These are phyloP conservation scores for Tilletiopsis washingtonensis DNA, from an alignment of 1,284 basidiomycete genomes.

Conservation along the genomic window DNA sequence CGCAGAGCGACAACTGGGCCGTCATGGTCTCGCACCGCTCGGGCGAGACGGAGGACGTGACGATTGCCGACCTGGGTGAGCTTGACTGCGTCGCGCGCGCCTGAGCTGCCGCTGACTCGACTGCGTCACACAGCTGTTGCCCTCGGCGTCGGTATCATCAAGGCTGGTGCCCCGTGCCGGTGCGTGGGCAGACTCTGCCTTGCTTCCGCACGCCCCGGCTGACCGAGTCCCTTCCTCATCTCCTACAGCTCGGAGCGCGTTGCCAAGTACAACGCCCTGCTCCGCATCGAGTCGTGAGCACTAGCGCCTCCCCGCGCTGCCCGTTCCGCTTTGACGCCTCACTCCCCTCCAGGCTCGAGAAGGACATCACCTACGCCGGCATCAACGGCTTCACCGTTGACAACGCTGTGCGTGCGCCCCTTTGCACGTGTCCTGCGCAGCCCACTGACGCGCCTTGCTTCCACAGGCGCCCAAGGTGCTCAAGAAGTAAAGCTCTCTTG, in stretches of 20 bases:
- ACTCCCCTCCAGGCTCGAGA: no score
- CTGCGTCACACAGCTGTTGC: constrained; percentile 59
- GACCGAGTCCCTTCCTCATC: no score
- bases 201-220: no score
- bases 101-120: not conserved
- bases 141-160: constrained; percentile 89
- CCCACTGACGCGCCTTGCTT: no score
- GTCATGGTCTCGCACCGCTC: constrained; percentile 99
- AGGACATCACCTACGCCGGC: constrained; percentile 38
- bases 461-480: no score
- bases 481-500: no score
- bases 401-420: no score
- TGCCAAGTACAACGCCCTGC: constrained; percentile 58
- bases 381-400: constrained; percentile 41
- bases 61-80: constrained; percentile 77
- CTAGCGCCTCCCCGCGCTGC: no score
- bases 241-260: no score
- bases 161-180: constrained; percentile 92
- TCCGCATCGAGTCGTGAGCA: constrained; percentile 45
- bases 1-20: constrained; percentile 95
- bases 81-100: not conserved
- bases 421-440: no score
- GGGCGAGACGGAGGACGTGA: constrained; percentile 61
- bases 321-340: no score
- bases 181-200: no score